Evolutionary conservation across 768 basidiomycete genomes (phyloP).

Genomic region (Gymnopilus junonius): DNA sequence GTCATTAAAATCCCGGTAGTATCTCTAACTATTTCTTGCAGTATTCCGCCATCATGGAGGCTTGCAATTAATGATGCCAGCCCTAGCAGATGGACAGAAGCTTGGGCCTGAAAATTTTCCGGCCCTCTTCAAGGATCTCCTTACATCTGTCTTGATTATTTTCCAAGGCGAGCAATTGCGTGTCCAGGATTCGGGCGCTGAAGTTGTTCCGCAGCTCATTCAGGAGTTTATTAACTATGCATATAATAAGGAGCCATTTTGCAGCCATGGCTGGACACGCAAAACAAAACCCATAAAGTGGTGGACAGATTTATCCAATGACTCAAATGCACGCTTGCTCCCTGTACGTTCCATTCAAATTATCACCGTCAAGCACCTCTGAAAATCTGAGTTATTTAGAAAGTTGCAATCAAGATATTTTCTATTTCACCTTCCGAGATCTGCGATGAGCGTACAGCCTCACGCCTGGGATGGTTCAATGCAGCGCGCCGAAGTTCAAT

Average conservation of each 20-base stretch:
- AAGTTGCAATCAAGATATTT: slow-evolving; percentile 26
- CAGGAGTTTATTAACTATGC: slow-evolving; percentile 25
- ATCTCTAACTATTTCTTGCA: too few relatives aligned
- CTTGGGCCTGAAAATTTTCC: too few relatives aligned
- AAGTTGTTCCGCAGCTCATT: slow-evolving; percentile 10
- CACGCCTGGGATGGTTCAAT: slow-evolving; percentile 30
- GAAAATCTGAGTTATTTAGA: slow-evolving; percentile 1
- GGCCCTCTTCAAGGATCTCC: too few relatives aligned
- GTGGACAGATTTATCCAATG: slow-evolving; percentile 20
- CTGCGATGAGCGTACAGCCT: too few relatives aligned
- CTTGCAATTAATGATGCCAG: too few relatives aligned
- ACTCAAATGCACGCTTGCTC: slow-evolving; percentile 27
- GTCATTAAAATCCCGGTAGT: too few relatives aligned
- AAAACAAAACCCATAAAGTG: slow-evolving; percentile 23
- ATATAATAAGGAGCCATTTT: slow-evolving; percentile 26
- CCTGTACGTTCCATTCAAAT: slow-evolving; percentile 13
- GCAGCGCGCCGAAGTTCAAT: slow-evolving; percentile 28
- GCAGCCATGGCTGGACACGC: slow-evolving; percentile 9
- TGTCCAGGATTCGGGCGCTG: too few relatives aligned
- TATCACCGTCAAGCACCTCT: background rate
- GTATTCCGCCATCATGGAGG: too few relatives aligned
- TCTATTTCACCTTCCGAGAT: slow-evolving; percentile 32
- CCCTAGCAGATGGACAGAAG: too few relatives aligned
- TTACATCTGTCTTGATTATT: too few relatives aligned
- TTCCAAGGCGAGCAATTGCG: too few relatives aligned